Evolutionary conservation across 768 basidiomycete genomes (phyloP), one percentile per base, ranked within the genome.

Genomic region (Tricholoma sp.): DNA sequence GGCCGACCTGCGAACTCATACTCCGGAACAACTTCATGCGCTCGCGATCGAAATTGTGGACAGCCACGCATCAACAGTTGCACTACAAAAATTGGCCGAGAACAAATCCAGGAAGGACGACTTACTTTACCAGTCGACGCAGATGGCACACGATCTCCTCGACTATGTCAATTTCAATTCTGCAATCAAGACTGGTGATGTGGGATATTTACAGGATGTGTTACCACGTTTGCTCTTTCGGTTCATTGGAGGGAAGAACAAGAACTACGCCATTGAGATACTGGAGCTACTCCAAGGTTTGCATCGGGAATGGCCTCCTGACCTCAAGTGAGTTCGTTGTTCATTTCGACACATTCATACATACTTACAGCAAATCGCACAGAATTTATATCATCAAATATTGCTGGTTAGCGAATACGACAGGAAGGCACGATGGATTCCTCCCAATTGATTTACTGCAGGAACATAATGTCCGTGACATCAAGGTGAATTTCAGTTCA

Each of bases 151-250:
- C 0, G 75, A 77, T 56, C 57, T 72, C 0, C 62, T 80, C 0
- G 63, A 65, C 3, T 78, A 75, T 53, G 55, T 78, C 31, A 64
- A 67, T 1, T 63, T 80, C 0, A 53, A 68, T 17, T 39, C 68
- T 2, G 73, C 74, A 0, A 75, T 77, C n/a, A 62, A 58, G 39
- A 39, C 48, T 2, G 76, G 78, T 12, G 71, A 76, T 61, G 68
- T 76, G 2, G 70, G 72, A 1, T 6, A 61, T 0, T 70, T 76
- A 67, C 69, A 74, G 53, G 60, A 59, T 31, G 57, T 70, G 47
- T 50, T 75, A 1, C 74, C 73, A 5, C 29, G 36, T 2, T 54
- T 74, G 1, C 57, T 72, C 2, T 70, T 70, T 31, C 67, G 70
- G 2, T 75, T 72, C 57, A 24, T 55, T 17, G 74, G 72, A 0